Evolutionary conservation across 2,329 filamentous ascomycete species (phyloP).

Genomic region (Clonostachys byssicola): DNA sequence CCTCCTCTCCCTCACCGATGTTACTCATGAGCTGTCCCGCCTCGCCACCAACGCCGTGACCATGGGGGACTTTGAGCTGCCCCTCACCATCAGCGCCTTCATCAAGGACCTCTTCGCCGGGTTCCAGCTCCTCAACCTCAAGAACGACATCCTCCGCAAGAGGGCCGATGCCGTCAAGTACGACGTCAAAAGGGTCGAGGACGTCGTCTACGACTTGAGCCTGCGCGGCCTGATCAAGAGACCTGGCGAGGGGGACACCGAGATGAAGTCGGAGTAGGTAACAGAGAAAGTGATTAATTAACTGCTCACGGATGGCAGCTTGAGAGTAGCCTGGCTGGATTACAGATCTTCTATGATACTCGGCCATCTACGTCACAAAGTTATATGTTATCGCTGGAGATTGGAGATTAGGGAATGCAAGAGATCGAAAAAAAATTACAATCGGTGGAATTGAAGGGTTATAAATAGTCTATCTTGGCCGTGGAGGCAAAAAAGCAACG

Average conservation of each 20-base stretch:
- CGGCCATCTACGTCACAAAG: too few relatives aligned
- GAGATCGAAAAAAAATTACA: not conserved
- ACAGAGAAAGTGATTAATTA: too few relatives aligned
- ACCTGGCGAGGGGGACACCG: constrained; percentile 22
- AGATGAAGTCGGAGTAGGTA: constrained; percentile 26
- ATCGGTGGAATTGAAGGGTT: too few relatives aligned
- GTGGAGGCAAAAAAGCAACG: too few relatives aligned
- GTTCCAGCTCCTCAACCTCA: constrained; percentile 95
- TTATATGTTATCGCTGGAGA: too few relatives aligned
- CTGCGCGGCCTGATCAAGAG: constrained; percentile 75
- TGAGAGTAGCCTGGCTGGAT: too few relatives aligned
- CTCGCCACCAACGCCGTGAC: constrained; percentile 94
- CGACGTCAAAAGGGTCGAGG: constrained; percentile 94
- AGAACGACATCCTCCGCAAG: constrained; percentile 88
- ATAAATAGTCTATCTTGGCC: too few relatives aligned
- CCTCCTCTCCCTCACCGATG: constrained; percentile 77
- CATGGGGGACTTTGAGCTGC: constrained; percentile 79
- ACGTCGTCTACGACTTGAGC: constrained; percentile 94
- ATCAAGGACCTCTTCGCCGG: constrained; percentile 94
- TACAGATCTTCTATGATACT: not conserved
- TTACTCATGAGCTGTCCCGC: constrained; percentile 86
- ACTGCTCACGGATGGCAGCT: too few relatives aligned
- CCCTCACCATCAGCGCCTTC: constrained; percentile 83
- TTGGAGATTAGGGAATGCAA: not conserved
- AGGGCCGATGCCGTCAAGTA: constrained; percentile 95